Conservation (phyloP, 495 filamentous ascomycete genomes). For the Jackrogersella minutella region DNA sequence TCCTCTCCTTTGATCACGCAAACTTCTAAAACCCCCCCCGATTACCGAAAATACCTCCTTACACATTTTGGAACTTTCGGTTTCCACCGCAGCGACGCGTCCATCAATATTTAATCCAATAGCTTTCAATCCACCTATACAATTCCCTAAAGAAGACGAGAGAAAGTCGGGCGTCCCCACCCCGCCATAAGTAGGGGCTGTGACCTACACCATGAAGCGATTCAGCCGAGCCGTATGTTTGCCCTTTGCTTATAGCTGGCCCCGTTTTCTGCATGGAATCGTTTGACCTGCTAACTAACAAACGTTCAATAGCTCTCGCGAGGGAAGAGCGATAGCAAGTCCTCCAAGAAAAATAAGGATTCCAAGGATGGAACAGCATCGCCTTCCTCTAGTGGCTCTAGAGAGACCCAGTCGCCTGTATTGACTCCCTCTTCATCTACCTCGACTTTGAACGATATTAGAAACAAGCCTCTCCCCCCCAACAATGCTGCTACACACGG, state of each 20-base stretch:
- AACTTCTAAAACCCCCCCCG: slow-evolving; percentile 8
- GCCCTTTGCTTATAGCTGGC: background rate
- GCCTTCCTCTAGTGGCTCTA: slow-evolving; percentile 67
- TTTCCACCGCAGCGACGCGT: slow-evolving; percentile 19
- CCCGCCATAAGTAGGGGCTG: slow-evolving; percentile 49
- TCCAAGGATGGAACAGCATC: slow-evolving; percentile 79
- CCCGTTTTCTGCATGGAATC: background rate
- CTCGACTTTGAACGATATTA: slow-evolving; percentile 82
- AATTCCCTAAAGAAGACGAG: slow-evolving; percentile 19
- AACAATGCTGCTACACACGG: slow-evolving; percentile 68
- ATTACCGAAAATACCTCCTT: background rate
- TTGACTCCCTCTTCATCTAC: slow-evolving; percentile 84
- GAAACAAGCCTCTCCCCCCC: slow-evolving; percentile 79
- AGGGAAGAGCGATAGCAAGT: slow-evolving; percentile 89
- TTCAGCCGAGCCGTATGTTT: slow-evolving; percentile 96
- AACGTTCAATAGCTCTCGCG: slow-evolving; percentile 82
- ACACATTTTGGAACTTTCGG: background rate
- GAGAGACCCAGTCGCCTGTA: slow-evolving; percentile 65
- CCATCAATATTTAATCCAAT: slow-evolving; percentile 7
- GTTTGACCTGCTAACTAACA: slow-evolving; percentile 20
- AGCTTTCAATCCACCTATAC: slow-evolving; percentile 3
- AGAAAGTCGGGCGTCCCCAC: slow-evolving; percentile 40
- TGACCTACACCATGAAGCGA: slow-evolving; percentile 84
- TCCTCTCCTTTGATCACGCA: slow-evolving; percentile 8
- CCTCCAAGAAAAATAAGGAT: slow-evolving; percentile 92